These are phyloP conservation scores for Thielaviopsis ethacetica DNA, from an alignment of 2,329 filamentous ascomycete genomes.

Conservation along the genomic window DNA sequence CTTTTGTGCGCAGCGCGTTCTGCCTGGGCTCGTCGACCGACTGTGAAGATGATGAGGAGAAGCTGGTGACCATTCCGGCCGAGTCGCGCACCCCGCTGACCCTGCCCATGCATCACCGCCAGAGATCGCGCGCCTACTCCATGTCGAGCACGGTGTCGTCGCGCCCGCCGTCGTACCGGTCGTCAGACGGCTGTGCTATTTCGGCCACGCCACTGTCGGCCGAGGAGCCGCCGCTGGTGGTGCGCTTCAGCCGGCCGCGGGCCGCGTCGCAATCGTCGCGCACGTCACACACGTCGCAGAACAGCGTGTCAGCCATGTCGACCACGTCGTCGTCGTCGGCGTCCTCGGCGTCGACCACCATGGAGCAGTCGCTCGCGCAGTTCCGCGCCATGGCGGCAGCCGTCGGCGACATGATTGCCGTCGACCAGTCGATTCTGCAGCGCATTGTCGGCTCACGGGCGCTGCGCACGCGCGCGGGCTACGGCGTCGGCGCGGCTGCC, in stretches of 20 bases:
- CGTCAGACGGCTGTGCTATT: not conserved
- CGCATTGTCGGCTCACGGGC: slow-evolving; percentile 4
- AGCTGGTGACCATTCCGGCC: not conserved
- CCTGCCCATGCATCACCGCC: not conserved
- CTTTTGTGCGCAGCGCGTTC: not conserved
- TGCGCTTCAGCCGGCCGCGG: not conserved
- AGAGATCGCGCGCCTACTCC: not conserved
- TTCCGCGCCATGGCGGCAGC: slow-evolving; percentile 30
- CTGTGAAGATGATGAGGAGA: slow-evolving; percentile 2
- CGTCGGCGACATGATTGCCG: slow-evolving; percentile 29
- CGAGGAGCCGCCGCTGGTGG: not conserved
- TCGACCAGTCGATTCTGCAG: slow-evolving; percentile 22
- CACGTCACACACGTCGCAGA: not conserved
- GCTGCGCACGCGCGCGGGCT: slow-evolving; percentile 1
- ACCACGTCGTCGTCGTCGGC: too few species aligned
- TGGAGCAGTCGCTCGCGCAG: slow-evolving; percentile 33
- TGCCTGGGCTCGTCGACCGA: not conserved
- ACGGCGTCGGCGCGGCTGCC: not conserved
- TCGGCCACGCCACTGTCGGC: not conserved
- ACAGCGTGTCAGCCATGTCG: slow-evolving; percentile 1
- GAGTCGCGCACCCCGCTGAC: not conserved
- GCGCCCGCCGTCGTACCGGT: slow-evolving; percentile 6
- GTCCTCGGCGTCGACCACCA: slow-evolving; percentile 20
- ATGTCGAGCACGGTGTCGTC: not conserved
- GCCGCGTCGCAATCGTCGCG: slow-evolving; percentile 2